Evolutionary conservation across 805 yeast genomes (phyloP), one percentile per base, ranked within the genome.

Genomic region (Schwanniomyces yamadae): DNA sequence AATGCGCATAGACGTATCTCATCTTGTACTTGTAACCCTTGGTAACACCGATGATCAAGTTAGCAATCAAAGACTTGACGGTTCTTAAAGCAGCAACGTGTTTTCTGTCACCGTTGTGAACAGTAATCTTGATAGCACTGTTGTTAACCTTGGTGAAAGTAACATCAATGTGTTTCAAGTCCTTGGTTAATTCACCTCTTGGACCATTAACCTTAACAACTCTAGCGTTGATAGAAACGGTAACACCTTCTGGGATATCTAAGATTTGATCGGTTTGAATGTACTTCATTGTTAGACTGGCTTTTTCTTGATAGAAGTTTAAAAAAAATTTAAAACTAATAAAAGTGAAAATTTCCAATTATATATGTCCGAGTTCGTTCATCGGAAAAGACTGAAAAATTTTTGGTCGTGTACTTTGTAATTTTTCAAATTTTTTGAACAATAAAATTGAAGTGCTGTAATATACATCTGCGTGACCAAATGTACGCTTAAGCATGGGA

Each of bases 1-100:
- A 93, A 87, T 93, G 99, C 83, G 99, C 99, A 70, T 91, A 95
- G 52, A 93, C 99, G 73, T 88, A 90, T 82, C 98, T 89, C 97
- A 93, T 84, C 86, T 93, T 93, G 93, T 93, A 93, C 77, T 86
- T 82, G 95, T 76, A 91, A 75, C 98, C 99, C 79, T 82, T 82
- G 71, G 99, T 93, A 69, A 93, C 99, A 85, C 99, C 99, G 56
- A 85, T 86, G 75, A 93, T 72, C 82, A 93, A 74, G 86, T 93
- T 93, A 67, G 87, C 67, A 61, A 93, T 79, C 69, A 93, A 77
- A 52, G 98, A 87, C 78, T 88, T 90, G 72, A 93, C 98, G 48
- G 99, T 91, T 82, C 98, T 90, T 71, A 93, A 80, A 66, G 96
- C 85, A 70, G 99, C 99, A 71, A 93, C 98, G 77, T 93, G 99